Conservation (phyloP, 257 asterid species). For the Lithospermum erythrorhizon region DNA sequence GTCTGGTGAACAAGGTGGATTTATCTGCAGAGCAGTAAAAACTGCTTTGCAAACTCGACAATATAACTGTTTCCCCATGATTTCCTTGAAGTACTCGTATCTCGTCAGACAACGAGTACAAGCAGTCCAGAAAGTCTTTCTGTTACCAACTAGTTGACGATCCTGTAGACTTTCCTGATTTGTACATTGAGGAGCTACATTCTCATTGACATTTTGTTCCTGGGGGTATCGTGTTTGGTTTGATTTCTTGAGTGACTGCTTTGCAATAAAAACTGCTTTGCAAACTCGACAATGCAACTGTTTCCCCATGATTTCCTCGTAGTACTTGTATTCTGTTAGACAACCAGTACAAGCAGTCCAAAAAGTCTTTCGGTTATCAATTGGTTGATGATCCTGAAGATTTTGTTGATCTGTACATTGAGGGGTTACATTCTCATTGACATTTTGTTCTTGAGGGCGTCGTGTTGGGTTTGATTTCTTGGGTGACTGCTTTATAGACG, state of each 20-base stretch:
- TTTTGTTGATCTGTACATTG: constrained; percentile 13
- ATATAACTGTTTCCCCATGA: constrained; percentile 10
- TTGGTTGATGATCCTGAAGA: constrained; percentile 14
- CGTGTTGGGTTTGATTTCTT: constrained; percentile 20
- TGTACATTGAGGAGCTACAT: constrained; percentile 11
- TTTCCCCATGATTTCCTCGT: constrained; percentile 13
- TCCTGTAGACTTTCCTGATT: constrained; percentile 14
- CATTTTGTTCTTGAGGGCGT: constrained; percentile 21
- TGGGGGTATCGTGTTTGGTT: constrained; percentile 22
- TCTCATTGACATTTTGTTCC: constrained; percentile 10
- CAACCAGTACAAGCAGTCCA: constrained; percentile 35
- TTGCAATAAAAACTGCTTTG: constrained; percentile 12
- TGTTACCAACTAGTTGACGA: constrained; percentile 9
- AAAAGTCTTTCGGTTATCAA: constrained; percentile 17
- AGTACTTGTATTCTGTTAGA: constrained; percentile 16
- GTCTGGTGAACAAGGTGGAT: constrained; percentile 15
- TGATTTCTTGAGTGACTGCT: constrained; percentile 14
- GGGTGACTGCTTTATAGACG: constrained; percentile 1
- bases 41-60: constrained; percentile 22
- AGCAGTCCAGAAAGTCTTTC: constrained; percentile 31
- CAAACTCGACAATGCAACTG: constrained; percentile 20
- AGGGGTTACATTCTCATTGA: constrained; percentile 8
- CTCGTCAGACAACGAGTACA: constrained; percentile 23
- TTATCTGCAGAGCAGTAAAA: constrained; percentile 17
- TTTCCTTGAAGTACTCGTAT: constrained; percentile 16